Base-by-base conservation (phyloP, 2,329 filamentous ascomycete genomes). In the Penicillium sp. region DNA sequence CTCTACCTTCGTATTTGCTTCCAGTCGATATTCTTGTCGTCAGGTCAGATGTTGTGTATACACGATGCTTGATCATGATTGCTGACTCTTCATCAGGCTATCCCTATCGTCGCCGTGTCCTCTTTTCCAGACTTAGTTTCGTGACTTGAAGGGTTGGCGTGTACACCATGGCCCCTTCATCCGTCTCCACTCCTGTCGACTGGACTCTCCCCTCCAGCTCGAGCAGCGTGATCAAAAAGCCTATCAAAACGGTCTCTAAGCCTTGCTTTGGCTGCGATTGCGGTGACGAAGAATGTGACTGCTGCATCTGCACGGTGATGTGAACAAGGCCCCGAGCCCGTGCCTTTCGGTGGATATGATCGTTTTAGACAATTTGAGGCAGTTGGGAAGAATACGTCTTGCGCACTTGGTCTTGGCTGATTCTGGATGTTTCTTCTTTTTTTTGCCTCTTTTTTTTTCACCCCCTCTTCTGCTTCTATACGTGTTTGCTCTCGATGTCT, bases 221-320 rank as follows among this genome's bases (percentile, higher is more conserved):
- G 18, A 67, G 66, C 13, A 62, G 70, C 16, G 69, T 70, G 0
- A 63, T 74, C 46, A 68, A 62, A 42, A 71, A 71, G 47, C 71
- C 72, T 15, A 70, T 74, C 57, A 71, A 74, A 54, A 54, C 64
- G 2, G 67, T 70, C 4, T 67, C 70, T 8, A 74, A 73, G 53
- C 72, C 72, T 8, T 74, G 72, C 44, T 74, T 74, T 48, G 70
- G 72, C 3, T 74, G 72, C 46, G 72, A 72, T 42, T 74, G 71
- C 28, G 70, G 72, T 6, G 72, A 71, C 54, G 70, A 72, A 44
- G 70, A 71, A 34, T 74, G 72, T 31, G 72, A 74, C 53, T 73
- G 69, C 49, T 72, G 70, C 45, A 69, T 74, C 49, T 74, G 72
- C 53, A 69, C 65, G 10, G 69, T 74, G 50, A 74, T 74, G 72